Conservation (phyloP, 306 rosid species). For the Geum urbanum region DNA sequence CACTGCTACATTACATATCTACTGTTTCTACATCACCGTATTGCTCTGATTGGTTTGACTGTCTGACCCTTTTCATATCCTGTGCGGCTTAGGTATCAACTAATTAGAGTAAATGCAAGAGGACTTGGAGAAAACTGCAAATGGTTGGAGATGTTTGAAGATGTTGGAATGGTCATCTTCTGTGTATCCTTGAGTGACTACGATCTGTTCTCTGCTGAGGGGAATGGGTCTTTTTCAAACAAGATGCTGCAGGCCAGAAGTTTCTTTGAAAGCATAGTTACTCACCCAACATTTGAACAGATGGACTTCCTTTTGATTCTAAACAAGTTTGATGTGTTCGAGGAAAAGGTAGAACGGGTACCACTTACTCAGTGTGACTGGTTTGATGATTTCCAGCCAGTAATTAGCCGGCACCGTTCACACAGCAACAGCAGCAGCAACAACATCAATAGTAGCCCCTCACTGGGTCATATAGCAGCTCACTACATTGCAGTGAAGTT, state of each 20-base stretch:
- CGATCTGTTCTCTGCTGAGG: conserved; percentile 65
- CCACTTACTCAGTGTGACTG: conserved; percentile 72
- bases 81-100: conserved; percentile 48
- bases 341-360: conserved; percentile 66
- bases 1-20: neutral
- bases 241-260: conserved; percentile 73
- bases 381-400: conserved; percentile 80
- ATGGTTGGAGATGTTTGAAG: conserved; percentile 99
- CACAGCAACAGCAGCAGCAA: conserved; percentile 46
- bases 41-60: neutral
- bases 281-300: conserved; percentile 83
- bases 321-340: conserved; percentile 76
- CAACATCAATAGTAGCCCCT: conserved; percentile 57
- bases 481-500: conserved; percentile 81
- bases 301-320: conserved; percentile 84
- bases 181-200: conserved; percentile 87
- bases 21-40: neutral
- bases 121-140: conserved; percentile 91
- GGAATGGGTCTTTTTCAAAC: conserved; percentile 58
- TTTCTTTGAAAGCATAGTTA: conserved; percentile 74
- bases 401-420: conserved; percentile 51
- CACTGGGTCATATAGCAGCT: conserved; percentile 65
- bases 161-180: conserved; percentile 80
- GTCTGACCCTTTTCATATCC: conserved; percentile 13
- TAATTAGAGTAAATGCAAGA: conserved; percentile 45